phyloP scores from a whole-genome alignment of 2,329 filamentous ascomycete species.

The Didymella pomorum region DNA sequence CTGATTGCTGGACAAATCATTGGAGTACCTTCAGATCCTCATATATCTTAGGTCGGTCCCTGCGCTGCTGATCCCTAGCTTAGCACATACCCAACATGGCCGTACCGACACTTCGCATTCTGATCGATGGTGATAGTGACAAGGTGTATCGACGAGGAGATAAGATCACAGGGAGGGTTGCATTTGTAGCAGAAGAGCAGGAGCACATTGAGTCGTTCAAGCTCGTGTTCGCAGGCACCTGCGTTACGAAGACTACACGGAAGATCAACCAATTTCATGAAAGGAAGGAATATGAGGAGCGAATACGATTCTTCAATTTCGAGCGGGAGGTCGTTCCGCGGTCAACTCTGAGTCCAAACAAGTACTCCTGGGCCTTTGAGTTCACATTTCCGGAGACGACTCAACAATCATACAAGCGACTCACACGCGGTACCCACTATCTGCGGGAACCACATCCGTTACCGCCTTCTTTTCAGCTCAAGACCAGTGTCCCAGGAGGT shows the following conservation, averaged over 20 bases:
- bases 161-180: constrained; percentile 45
- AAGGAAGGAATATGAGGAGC: constrained; percentile 39
- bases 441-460: constrained; percentile 42
- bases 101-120: constrained; percentile 37
- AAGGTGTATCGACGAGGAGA: constrained; percentile 44
- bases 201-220: constrained; percentile 40
- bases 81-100: constrained; percentile 35
- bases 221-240: constrained; percentile 43
- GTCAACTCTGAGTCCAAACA: constrained; percentile 33
- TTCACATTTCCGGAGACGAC: constrained; percentile 47
- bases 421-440: constrained; percentile 41
- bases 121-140: constrained; percentile 43
- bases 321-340: constrained; percentile 35
- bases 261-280: constrained; percentile 27
- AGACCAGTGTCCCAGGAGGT: constrained; percentile 38
- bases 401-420: constrained; percentile 37
- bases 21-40: constrained; percentile 8
- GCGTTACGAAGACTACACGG: constrained; percentile 45
- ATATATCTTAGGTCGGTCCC: constrained; percentile 38
- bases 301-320: constrained; percentile 40
- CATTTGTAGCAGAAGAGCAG: constrained; percentile 39
- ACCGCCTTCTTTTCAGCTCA: constrained; percentile 44
- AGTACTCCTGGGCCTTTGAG: constrained; percentile 47
- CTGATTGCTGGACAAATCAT: constrained; percentile 31
- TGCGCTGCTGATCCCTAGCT: constrained; percentile 34